Evolutionary conservation across 2,329 filamentous ascomycete species (phyloP).

Genomic region (Simplicillium aogashimaense): DNA sequence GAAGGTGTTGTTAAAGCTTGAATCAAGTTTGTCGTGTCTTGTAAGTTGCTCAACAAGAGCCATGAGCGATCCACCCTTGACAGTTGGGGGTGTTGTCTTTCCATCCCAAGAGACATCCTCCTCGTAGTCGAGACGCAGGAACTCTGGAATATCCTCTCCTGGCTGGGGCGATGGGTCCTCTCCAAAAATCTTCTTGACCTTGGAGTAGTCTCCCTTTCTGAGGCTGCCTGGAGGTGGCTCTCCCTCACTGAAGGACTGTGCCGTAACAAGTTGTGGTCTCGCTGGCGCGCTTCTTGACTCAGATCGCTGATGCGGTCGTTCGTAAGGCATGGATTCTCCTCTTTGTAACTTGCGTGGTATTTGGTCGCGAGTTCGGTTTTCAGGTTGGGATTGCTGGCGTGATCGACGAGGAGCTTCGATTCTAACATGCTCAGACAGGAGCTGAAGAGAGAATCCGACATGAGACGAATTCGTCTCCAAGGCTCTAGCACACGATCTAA

Average conservation of each 20-base stretch:
- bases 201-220: constrained; percentile 51
- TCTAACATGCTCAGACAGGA: constrained; percentile 74
- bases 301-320: constrained; percentile 42
- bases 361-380: constrained; percentile 31
- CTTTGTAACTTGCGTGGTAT: constrained; percentile 42
- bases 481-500: constrained; percentile 66
- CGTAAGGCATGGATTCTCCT: constrained; percentile 47
- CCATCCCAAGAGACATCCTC: constrained; percentile 82
- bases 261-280: constrained; percentile 38
- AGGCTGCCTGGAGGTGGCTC: constrained; percentile 39
- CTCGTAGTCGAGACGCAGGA: constrained; percentile 77
- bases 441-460: constrained; percentile 76
- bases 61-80: constrained; percentile 82
- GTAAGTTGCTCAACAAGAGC: constrained; percentile 92
- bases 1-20: constrained; percentile 95
- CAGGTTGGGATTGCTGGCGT: constrained; percentile 20
- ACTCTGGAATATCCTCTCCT: constrained; percentile 73
- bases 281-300: constrained; percentile 39
- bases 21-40: constrained; percentile 88
- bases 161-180: constrained; percentile 49
- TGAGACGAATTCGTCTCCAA: constrained; percentile 82
- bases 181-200: constrained; percentile 57
- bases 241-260: constrained; percentile 58
- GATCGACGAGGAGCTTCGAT: constrained; percentile 39
- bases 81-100: constrained; percentile 63